These are phyloP conservation scores for Dactylis glomerata DNA, from an alignment of 176 grass and related monocot genomes.

Conservation along the genomic window DNA sequence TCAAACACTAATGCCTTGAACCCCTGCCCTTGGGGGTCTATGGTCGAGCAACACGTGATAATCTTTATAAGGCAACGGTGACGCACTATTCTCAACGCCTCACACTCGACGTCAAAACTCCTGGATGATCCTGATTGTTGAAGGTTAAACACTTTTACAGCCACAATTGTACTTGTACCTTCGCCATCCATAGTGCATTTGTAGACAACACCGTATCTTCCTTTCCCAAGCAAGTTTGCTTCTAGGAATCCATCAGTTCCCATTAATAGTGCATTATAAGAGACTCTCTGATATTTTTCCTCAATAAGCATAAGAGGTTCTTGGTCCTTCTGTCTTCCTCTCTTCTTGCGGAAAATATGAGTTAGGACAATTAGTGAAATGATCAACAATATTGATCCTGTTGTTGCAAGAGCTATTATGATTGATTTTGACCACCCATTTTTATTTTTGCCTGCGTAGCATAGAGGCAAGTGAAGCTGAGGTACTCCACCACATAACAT, in stretches of 20 bases:
- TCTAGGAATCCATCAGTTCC: conserved; percentile 26
- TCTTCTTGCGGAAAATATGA: not conserved
- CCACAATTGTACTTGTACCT: not conserved
- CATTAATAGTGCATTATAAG: not conserved
- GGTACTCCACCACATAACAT: conserved; percentile 35
- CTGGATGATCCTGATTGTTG: not conserved
- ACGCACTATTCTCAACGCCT: not conserved
- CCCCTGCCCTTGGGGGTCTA: conserved; percentile 9
- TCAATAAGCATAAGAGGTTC: not conserved
- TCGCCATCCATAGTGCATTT: not conserved
- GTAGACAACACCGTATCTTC: not conserved
- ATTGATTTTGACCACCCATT: not conserved
- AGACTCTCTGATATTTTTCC: not conserved
- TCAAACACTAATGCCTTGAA: conserved; percentile 39
- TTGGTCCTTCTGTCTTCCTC: not conserved
- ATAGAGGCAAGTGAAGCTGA: conserved; percentile 15
- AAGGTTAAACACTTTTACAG: conserved; percentile 40
- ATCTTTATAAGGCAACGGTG: conserved; percentile 34
- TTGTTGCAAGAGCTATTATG: not conserved
- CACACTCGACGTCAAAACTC: conserved; percentile 32
- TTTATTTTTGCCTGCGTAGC: not conserved
- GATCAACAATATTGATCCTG: not conserved
- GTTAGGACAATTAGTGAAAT: not conserved
- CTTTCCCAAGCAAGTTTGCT: conserved; percentile 25
- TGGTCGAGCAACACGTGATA: conserved; percentile 30